phyloP scores from a whole-genome alignment of 1,139 yeast species.

The Diutina mesorugosa region DNA sequence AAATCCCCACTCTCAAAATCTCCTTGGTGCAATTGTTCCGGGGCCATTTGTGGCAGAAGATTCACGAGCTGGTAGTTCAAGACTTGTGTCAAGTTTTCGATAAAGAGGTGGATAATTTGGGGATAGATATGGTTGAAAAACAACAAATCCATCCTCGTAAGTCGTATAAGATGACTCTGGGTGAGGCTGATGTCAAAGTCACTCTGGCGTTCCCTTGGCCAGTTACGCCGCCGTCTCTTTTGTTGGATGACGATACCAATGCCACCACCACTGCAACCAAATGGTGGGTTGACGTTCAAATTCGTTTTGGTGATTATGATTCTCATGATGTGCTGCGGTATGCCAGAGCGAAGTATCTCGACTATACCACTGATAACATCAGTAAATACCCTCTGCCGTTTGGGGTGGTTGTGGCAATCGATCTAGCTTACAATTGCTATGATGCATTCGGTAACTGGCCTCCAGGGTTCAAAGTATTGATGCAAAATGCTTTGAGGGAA shows the following conservation, averaged over 20 bases:
- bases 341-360: conserved; percentile 84
- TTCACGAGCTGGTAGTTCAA: conserved; percentile 89
- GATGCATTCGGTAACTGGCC: conserved; percentile 98
- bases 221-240: conserved; percentile 68
- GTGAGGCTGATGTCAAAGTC: conserved; percentile 82
- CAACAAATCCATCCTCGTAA: conserved; percentile 95
- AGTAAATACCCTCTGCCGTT: conserved; percentile 89
- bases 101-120: conserved; percentile 71
- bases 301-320: conserved; percentile 94
- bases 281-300: conserved; percentile 92
- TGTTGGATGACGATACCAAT: conserved; percentile 29
- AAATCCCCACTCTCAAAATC: conserved; percentile 91
- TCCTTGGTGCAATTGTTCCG: conserved; percentile 93
- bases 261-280: conserved; percentile 41
- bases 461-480: conserved; percentile 80
- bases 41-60: conserved; percentile 98
- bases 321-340: conserved; percentile 94
- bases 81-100: conserved; percentile 90
- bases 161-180: conserved; percentile 93
- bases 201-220: conserved; percentile 75
- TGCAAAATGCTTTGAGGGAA: conserved; percentile 87
- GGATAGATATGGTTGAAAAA: conserved; percentile 77
- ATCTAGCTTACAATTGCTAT: conserved; percentile 89
- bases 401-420: conserved; percentile 83
- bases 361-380: conserved; percentile 79